Conservation (phyloP, 1,284 basidiomycete genomes). For the Ganoderma resinaceum region DNA sequence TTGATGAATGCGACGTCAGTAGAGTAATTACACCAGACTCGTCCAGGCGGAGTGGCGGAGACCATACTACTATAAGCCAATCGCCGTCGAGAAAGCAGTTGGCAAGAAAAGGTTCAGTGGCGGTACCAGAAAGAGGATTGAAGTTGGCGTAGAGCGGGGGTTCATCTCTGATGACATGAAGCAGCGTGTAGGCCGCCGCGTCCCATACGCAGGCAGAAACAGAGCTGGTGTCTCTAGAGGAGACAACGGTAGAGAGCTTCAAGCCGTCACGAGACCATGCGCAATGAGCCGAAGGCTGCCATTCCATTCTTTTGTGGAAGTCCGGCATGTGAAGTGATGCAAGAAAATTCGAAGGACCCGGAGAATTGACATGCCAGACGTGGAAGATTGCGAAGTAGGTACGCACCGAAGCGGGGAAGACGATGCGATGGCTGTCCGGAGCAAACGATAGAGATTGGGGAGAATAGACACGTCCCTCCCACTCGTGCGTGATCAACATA, state of each 20-base stretch:
- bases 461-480: not conserved
- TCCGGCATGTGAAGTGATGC: not conserved
- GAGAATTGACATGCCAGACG: not conserved
- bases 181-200: not conserved
- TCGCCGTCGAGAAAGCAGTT: not conserved
- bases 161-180: not conserved
- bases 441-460: not conserved
- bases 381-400: not conserved
- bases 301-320: no score
- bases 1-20: no score
- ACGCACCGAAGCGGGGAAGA: no score
- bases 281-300: not conserved
- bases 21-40: no score
- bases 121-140: no score
- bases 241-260: not conserved
- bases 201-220: not conserved
- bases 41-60: not conserved
- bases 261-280: not conserved
- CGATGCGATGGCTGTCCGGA: not conserved
- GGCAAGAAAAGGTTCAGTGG: no score
- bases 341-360: not conserved
- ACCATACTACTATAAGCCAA: not conserved
- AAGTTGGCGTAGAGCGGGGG: no score
- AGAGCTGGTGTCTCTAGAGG: not conserved
- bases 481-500: not conserved